A percentile compares a stretch with the other conserved stretches of the same genome.
Evolutionary conservation across 768 basidiomycete species (phyloP).

Genomic region (Lactarius trivialis): DNA sequence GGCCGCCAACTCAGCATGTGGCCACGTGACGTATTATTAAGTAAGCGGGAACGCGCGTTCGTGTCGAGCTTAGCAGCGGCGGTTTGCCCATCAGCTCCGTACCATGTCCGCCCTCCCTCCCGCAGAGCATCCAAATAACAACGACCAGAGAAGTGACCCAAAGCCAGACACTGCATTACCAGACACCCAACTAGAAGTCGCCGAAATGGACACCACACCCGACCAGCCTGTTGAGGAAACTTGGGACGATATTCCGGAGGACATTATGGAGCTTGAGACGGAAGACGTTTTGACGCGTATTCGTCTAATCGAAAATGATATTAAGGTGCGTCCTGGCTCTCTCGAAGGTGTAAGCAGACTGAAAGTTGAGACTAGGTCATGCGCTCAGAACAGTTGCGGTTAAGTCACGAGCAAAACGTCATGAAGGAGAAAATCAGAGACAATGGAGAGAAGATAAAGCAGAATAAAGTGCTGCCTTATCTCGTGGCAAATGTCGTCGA

Average conservation of each 20-base stretch:
- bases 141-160: slow-evolving; percentile 27
- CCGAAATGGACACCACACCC: slow-evolving; percentile 67
- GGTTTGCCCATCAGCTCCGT: background rate
- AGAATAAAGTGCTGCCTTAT: slow-evolving; percentile 98
- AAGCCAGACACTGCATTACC: slow-evolving; percentile 38
- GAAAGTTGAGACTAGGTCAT: slow-evolving; percentile 62
- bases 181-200: slow-evolving; percentile 29
- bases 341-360: background rate
- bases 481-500: slow-evolving; percentile 97
- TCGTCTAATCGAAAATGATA: slow-evolving; percentile 93
- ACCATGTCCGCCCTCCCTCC: slow-evolving; percentile 18
- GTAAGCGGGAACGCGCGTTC: slow-evolving; percentile 21
- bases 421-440: slow-evolving; percentile 99
- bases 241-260: slow-evolving; percentile 88
- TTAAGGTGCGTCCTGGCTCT: slow-evolving; percentile 54
- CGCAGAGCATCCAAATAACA: slow-evolving; percentile 12
- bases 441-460: slow-evolving; percentile 97
- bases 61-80: background rate
- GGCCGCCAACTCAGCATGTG: background rate
- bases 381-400: slow-evolving; percentile 86
- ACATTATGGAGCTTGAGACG: slow-evolving; percentile 67
- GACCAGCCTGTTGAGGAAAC: slow-evolving; percentile 69
- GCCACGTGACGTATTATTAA: background rate
- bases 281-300: slow-evolving; percentile 88
- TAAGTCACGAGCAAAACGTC: slow-evolving; percentile 89